Base-by-base conservation (phyloP, 352 stramenopile genomes). In the Pseudoperonospora humuli region DNA sequence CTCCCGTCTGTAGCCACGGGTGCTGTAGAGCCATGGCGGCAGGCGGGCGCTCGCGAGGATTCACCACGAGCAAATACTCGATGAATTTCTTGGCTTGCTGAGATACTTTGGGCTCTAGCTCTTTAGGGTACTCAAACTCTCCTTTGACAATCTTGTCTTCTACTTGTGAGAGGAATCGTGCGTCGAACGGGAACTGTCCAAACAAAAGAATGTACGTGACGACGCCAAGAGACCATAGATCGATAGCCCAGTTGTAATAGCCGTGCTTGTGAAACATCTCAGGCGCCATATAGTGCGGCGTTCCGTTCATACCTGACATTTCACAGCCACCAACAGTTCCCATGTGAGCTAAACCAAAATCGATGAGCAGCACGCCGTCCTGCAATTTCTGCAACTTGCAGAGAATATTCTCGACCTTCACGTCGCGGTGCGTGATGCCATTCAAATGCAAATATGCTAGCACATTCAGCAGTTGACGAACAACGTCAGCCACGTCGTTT, bases 341-440 rank as follows among this genome's bases (percentile, higher is more conserved):
- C 25, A 66, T 54, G 45, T 92, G 71, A 14, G 80, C 76, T 26
- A 92, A 61, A 2, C 80, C 80, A 67, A 92, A 92, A 45, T 92
- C 80, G 23, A 92, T 83, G 10, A 92, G 62, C 50, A 86, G 31
- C 20, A 86, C 63, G 29, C 77, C 73, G 20, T 71, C 60, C 11
- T 47, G 50, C 5, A 81, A 25, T 36, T 75, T 41, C 2, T 42
- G 17, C 0, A 61, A 69, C 48, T 76, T 78, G 52, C 75, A 76
- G 42, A 93, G 38, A n/a, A 93, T 63, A 54, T 93, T 93, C 49
- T 93, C 80, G 26, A 85, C 56, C 50, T 93, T 93, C 33, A 93
- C 46, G 48, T 93, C 80, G 31, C 80, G 77, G 48, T 93, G 80
- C 1, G 78, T 88, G 40, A 93, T 82, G 17, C 78, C 75, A 31